phyloP scores from a whole-genome alignment of 257 asterid genomes.

The Nicotiana paniculata region DNA sequence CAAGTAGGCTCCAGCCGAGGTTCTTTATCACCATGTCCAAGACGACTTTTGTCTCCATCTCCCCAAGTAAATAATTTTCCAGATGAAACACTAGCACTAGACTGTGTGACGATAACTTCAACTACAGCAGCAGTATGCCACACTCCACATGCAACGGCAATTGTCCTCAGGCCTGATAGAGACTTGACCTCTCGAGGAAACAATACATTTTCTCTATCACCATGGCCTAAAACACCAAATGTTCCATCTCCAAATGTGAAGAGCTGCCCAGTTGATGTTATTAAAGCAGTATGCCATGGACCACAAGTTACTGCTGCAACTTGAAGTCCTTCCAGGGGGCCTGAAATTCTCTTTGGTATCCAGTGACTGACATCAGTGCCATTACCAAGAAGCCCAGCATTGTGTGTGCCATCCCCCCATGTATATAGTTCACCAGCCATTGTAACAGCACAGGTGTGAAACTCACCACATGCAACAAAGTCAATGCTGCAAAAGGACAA shows the following conservation, averaged over 20 bases:
- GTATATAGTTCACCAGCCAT: constrained; percentile 78
- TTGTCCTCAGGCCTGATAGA: constrained; percentile 70
- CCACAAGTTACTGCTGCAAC: constrained; percentile 74
- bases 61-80: constrained; percentile 97
- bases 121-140: constrained; percentile 98
- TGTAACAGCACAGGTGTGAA: constrained; percentile 82
- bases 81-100: constrained; percentile 71
- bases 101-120: constrained; percentile 78
- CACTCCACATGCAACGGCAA: constrained; percentile 91
- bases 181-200: constrained; percentile 82
- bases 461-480: constrained; percentile 90
- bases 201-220: constrained; percentile 53
- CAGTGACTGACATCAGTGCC: constrained; percentile 78
- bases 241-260: constrained; percentile 92
- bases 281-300: constrained; percentile 90
- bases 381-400: constrained; percentile 86
- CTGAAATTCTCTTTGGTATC: constrained; percentile 89
- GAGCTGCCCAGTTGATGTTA: constrained; percentile 71
- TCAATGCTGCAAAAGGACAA: constrained; percentile 55
- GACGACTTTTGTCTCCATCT: constrained; percentile 88
- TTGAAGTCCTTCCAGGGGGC: constrained; percentile 87
- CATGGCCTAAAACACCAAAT: constrained; percentile 89
- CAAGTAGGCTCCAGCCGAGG: constrained; percentile 84
- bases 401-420: constrained; percentile 96
- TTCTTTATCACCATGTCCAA: constrained; percentile 93